Base-by-base conservation (phyloP, 148 eudicot species). In the Arctostaphylos glauca region DNA sequence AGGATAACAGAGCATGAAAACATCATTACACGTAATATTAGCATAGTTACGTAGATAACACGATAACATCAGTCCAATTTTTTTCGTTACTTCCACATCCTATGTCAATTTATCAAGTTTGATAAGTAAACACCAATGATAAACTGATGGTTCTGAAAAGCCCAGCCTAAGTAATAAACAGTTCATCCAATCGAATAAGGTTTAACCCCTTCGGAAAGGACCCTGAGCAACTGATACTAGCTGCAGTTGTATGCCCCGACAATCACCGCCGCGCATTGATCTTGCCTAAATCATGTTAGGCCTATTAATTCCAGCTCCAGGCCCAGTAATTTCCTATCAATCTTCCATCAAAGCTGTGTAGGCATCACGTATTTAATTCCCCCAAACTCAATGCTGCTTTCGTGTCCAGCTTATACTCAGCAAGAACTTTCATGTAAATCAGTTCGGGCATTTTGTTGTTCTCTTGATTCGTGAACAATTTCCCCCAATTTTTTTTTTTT, bases 241-340 rank as follows among this genome's bases (percentile, higher is more conserved):
- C 46, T 73, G 50, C 76, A 73, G 53, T 73, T 19, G 14, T 19
- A 19, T 18, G 50, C 52, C 76, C 52, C 18, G 8, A 50, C 12
- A 71, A 43, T 72, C 23, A 72, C 21, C 9, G 13, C 21, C 21
- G 16, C 12, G 6, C 50, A 16, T n/a, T 21, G 78, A 75, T 49
- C 7, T 52, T 12, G 44, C 56, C 59, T 5, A 50, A 23, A 50
- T 14, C 50, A 52, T 1, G 55, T 23, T 76, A 12, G 14, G 12
- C 59, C 78, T 23, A 49, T 12, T 59, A 52, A 23, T 49, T 76
- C 78, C 44, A 76, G 78, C 41, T 76, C 44, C 59, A 76, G 60
- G 18, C 41, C 76, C 76, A 19, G 48, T 38, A 70, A 70, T 41
- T 55, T 13, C 31, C 31, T 19, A 31, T 8, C 67, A 60, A 60